These are phyloP conservation scores for Pogostemon cablin DNA, from an alignment of 257 asterid genomes.

Conservation along the genomic window DNA sequence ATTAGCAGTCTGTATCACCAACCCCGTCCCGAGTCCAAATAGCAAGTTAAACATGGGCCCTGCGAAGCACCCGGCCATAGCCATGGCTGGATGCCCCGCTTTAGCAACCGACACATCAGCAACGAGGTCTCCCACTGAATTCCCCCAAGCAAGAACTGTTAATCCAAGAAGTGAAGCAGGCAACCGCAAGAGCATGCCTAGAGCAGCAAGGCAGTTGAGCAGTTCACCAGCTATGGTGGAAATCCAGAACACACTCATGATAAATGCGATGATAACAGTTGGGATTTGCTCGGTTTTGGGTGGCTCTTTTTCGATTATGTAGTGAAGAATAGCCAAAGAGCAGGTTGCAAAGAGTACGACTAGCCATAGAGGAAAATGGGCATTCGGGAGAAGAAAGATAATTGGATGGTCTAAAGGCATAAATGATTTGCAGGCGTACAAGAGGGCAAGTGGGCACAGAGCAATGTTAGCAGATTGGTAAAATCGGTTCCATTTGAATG, in stretches of 20 bases:
- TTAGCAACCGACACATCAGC: constrained; percentile 96
- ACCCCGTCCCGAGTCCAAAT: constrained; percentile 87
- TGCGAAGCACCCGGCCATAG: constrained; percentile 98
- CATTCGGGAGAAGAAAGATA: constrained; percentile 62
- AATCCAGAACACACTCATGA: constrained; percentile 98
- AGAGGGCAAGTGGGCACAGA: constrained; percentile 80
- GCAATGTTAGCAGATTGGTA: constrained; percentile 80
- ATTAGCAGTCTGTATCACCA: constrained; percentile 73
- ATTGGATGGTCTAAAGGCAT: constrained; percentile 78
- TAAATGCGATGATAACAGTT: constrained; percentile 58
- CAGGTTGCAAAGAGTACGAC: constrained; percentile 63
- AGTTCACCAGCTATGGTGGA: constrained; percentile 90
- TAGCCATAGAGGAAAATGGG: constrained; percentile 82
- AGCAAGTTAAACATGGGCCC: constrained; percentile 99
- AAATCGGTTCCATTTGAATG: constrained; percentile 81
- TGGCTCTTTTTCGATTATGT: constrained; percentile 67
- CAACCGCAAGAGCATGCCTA: constrained; percentile 63
- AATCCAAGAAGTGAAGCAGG: constrained; percentile 85
- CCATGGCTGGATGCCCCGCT: constrained; percentile 99
- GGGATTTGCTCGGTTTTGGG: constrained; percentile 78
- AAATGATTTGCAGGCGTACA: constrained; percentile 77
- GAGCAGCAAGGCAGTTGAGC: constrained; percentile 84
- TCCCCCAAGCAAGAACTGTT: constrained; percentile 98
- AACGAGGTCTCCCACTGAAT: constrained; percentile 90
- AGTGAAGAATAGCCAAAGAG: constrained; percentile 74